phyloP scores from a whole-genome alignment of 805 yeast species.

The Teunomyces tritomae region DNA sequence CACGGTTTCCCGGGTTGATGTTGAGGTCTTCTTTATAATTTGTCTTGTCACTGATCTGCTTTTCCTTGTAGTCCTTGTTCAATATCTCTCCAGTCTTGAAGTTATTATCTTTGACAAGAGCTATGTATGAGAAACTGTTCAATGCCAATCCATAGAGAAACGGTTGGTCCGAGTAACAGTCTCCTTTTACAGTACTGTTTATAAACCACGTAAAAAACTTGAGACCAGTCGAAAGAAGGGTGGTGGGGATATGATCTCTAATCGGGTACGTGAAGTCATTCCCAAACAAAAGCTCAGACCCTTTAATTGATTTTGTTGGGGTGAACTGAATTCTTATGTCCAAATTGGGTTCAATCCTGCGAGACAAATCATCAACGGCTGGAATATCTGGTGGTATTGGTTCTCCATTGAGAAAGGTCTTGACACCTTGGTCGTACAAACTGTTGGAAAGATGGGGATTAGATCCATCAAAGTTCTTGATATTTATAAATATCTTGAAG shows the following conservation, averaged over 20 bases:
- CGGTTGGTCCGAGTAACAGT: constrained; percentile 58
- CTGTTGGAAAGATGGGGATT: constrained; percentile 32
- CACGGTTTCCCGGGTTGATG: constrained; percentile 16
- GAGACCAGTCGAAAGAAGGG: constrained; percentile 47
- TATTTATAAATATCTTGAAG: constrained; percentile 40
- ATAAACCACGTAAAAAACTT: constrained; percentile 55
- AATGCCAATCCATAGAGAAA: constrained; percentile 61
- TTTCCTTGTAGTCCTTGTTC: constrained; percentile 7
- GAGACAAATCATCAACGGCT: constrained; percentile 5
- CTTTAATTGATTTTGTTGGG: constrained; percentile 45
- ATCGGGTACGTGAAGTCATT: constrained; percentile 65
- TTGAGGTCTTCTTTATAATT: constrained; percentile 26
- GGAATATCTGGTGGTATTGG: constrained; percentile 6
- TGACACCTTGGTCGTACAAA: constrained; percentile 28
- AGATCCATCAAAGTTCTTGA: constrained; percentile 48
- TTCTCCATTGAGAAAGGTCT: constrained; percentile 23
- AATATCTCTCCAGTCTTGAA: not conserved
- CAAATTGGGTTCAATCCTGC: constrained; percentile 24
- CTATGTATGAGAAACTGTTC: constrained; percentile 52
- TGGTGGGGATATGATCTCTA: constrained; percentile 54
- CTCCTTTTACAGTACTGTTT: constrained; percentile 66
- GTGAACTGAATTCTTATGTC: constrained; percentile 35
- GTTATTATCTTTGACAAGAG: constrained; percentile 19
- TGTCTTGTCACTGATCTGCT: constrained; percentile 4
- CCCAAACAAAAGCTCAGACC: constrained; percentile 60